Evolutionary conservation across 2,329 filamentous ascomycete species (phyloP).

Genomic region (Bipolaris oryzae): DNA sequence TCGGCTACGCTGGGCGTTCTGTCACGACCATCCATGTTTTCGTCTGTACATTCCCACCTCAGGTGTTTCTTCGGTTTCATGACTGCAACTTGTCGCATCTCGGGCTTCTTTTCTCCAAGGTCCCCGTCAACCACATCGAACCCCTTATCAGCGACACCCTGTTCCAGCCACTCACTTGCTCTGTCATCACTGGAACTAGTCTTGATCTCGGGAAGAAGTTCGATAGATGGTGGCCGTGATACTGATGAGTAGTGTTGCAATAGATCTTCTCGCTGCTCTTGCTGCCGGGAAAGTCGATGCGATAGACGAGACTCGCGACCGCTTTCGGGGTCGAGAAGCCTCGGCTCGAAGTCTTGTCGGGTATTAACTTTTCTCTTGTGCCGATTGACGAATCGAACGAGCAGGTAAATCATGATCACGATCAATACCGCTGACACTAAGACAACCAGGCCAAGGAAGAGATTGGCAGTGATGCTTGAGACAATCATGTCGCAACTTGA

Average conservation of each 20-base stretch:
- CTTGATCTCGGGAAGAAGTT: slow-evolving; percentile 18
- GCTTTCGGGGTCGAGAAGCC: slow-evolving; percentile 7
- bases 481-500: slow-evolving; percentile 3
- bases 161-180: slow-evolving; percentile 27
- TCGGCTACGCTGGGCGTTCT: not conserved
- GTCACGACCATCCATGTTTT: not conserved
- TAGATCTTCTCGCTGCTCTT: slow-evolving; percentile 8
- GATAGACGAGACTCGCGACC: slow-evolving; percentile 7
- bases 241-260: slow-evolving; percentile 14
- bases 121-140: slow-evolving; percentile 9
- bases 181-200: slow-evolving; percentile 19
- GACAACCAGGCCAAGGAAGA: slow-evolving; percentile 25
- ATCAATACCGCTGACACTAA: slow-evolving; percentile 20
- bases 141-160: slow-evolving; percentile 6
- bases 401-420: slow-evolving; percentile 24
- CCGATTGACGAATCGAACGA: slow-evolving; percentile 17
- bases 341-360: not conserved
- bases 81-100: slow-evolving; percentile 1
- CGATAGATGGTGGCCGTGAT: slow-evolving; percentile 13
- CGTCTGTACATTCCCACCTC: slow-evolving; percentile 10
- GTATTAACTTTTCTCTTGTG: not conserved
- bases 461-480: not conserved
- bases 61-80: slow-evolving; percentile 8
- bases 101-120: slow-evolving; percentile 6
- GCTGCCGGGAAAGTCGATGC: slow-evolving; percentile 11